Evolutionary conservation across 164 flowering plant species (phyloP).

Genomic region (Stephania japonica): DNA sequence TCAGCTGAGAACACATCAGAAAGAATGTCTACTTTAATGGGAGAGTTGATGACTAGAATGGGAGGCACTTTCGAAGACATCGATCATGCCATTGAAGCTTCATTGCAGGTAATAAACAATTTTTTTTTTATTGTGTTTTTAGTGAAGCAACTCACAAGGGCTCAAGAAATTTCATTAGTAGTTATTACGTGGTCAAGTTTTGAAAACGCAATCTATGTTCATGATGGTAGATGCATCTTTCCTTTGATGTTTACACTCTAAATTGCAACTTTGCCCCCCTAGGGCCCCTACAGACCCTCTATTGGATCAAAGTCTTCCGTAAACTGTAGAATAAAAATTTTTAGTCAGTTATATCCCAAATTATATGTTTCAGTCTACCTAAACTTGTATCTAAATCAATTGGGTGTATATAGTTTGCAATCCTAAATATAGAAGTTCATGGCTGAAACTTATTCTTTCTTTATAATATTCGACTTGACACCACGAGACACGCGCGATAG

Average conservation of each 20-base stretch:
- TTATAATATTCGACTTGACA: neutral
- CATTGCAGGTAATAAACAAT: conserved; percentile 23
- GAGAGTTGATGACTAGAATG: conserved; percentile 16
- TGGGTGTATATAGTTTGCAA: neutral
- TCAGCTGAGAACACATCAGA: conserved; percentile 34
- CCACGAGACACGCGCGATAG: neutral
- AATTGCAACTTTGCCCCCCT: no score
- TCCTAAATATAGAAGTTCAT: neutral
- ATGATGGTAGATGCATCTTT: no score
- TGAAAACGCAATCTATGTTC: no score
- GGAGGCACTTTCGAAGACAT: conserved; percentile 15
- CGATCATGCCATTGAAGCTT: conserved; percentile 25
- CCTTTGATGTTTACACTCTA: no score
- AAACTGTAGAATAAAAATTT: no score
- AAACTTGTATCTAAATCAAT: neutral
- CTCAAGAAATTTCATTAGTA: neutral
- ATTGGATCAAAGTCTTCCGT: no score
- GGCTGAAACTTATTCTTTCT: neutral
- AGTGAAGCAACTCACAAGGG: neutral
- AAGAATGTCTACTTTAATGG: conserved; percentile 17
- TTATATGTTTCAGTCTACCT: no score
- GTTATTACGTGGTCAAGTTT: no score
- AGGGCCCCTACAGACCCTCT: no score
- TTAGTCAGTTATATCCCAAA: no score
- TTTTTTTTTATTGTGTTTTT: neutral